Conservation (phyloP, 2,329 filamentous ascomycete species). For the Fusarium guadeloupense region DNA sequence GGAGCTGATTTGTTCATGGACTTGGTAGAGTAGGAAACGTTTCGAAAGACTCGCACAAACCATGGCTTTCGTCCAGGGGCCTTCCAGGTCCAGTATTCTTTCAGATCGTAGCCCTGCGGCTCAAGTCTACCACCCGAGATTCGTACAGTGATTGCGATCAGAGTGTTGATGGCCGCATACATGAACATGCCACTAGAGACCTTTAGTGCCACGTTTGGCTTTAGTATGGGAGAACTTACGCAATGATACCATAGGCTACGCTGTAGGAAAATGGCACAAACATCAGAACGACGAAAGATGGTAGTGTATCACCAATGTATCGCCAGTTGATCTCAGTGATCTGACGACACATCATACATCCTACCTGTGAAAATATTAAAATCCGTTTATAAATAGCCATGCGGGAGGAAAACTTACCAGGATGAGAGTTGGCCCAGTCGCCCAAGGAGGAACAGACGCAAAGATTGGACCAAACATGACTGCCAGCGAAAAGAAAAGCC, state of each 20-base stretch:
- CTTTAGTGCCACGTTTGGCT: neutral
- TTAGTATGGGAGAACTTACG: slow-evolving; percentile 33
- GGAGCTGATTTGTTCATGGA: neutral
- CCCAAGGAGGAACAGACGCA: slow-evolving; percentile 76
- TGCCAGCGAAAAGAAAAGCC: slow-evolving; percentile 72
- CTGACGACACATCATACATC: slow-evolving; percentile 79
- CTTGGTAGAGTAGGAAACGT: neutral
- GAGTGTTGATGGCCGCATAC: slow-evolving; percentile 21
- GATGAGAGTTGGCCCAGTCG: slow-evolving; percentile 79
- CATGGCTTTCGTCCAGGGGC: slow-evolving; percentile 21
- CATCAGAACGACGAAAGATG: slow-evolving; percentile 80
- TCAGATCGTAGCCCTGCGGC: slow-evolving; percentile 33
- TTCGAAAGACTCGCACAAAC: slow-evolving; percentile 19
- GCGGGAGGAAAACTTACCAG: slow-evolving; percentile 50
- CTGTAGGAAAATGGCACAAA: slow-evolving; percentile 87
- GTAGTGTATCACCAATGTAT: slow-evolving; percentile 80
- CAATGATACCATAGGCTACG: slow-evolving; percentile 83
- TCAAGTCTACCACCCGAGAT: slow-evolving; percentile 22
- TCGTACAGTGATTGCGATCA: slow-evolving; percentile 17
- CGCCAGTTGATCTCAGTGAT: slow-evolving; percentile 84
- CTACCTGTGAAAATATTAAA: slow-evolving; percentile 56
- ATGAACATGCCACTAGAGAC: slow-evolving; percentile 24
- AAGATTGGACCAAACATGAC: slow-evolving; percentile 78
- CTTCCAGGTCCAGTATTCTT: slow-evolving; percentile 40
- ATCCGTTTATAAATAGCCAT: fast-evolving